Conservation (phyloP, 306 rosid genomes). For the Neltuma alba region DNA sequence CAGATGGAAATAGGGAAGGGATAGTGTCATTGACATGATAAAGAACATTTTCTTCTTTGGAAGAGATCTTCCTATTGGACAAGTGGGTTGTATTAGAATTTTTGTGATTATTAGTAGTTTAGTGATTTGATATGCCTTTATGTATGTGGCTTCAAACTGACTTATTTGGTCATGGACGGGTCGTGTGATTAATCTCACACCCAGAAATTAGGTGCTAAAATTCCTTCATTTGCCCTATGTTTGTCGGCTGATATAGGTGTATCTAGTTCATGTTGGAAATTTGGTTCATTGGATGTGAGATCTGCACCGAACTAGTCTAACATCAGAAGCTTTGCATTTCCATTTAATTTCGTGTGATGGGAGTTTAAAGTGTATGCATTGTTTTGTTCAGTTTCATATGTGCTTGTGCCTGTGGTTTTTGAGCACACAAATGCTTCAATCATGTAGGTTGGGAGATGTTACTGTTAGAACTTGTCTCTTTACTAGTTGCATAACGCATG, state of each 20-base stretch:
- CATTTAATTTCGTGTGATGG: constrained; percentile 5
- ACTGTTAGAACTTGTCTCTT: neutral
- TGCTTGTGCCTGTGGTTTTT: neutral
- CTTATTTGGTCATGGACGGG: neutral
- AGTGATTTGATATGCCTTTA: neutral
- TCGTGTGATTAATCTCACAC: constrained; percentile 8
- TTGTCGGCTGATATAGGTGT: neutral
- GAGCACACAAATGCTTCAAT: neutral
- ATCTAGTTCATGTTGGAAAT: constrained; percentile 7
- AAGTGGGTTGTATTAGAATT: neutral
- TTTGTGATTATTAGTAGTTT: neutral
- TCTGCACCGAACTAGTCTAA: neutral
- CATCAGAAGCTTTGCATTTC: constrained; percentile 18
- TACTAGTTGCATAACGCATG: neutral
- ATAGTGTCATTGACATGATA: neutral
- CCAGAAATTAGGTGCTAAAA: neutral
- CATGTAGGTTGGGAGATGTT: neutral
- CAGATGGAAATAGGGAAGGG: constrained; percentile 7
- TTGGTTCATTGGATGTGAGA: constrained; percentile 11
- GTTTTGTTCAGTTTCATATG: neutral
- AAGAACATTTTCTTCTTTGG: neutral
- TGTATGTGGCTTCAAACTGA: neutral
- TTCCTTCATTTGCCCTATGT: constrained; percentile 13
- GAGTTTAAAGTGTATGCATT: constrained; percentile 14
- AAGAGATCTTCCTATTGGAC: neutral